These are phyloP conservation scores for Aspergillus sp. DNA, from an alignment of 2,329 filamentous ascomycete genomes.

Conservation along the genomic window DNA sequence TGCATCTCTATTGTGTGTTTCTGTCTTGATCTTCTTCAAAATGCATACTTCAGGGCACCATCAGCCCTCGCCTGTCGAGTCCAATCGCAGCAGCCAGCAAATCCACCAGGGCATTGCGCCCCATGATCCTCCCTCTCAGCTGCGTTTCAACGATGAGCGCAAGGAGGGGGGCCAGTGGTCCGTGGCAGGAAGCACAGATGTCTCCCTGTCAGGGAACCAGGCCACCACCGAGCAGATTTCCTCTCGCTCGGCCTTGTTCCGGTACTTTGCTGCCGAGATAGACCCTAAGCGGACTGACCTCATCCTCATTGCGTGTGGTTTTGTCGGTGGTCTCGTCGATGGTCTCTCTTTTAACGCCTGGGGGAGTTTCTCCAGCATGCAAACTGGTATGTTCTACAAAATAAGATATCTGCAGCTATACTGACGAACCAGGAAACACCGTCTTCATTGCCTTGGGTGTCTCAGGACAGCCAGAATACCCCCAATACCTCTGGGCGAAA, in stretches of 20 bases:
- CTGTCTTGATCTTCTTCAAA: no score
- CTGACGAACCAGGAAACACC: constrained; percentile 31
- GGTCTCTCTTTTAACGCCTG: constrained; percentile 38
- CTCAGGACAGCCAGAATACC: constrained; percentile 36
- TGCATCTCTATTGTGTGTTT: no score
- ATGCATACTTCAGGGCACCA: no score
- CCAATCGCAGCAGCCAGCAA: no score
- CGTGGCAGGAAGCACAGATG: constrained; percentile 11
- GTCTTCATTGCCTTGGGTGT: constrained; percentile 40
- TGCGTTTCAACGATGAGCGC: no score
- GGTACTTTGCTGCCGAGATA: constrained; percentile 18
- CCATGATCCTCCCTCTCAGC: no score
- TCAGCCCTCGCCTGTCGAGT: no score
- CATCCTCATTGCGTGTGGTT: constrained; percentile 30
- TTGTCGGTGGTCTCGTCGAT: constrained; percentile 36
- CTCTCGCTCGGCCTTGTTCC: constrained; percentile 9
- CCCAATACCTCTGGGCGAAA: constrained; percentile 39
- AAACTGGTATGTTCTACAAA: constrained; percentile 28
- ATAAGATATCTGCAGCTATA: background rate
- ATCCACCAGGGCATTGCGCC: no score
- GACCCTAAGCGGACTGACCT: constrained; percentile 22
- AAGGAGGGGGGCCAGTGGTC: no score
- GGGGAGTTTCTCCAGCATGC: constrained; percentile 40
- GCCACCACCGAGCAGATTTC: constrained; percentile 6
- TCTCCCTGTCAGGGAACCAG: constrained; percentile 16